A percentile compares a stretch with the other conserved stretches of the same genome.
Conservation (phyloP, 495 filamentous ascomycete species). For the Podospora tetraspora region DNA sequence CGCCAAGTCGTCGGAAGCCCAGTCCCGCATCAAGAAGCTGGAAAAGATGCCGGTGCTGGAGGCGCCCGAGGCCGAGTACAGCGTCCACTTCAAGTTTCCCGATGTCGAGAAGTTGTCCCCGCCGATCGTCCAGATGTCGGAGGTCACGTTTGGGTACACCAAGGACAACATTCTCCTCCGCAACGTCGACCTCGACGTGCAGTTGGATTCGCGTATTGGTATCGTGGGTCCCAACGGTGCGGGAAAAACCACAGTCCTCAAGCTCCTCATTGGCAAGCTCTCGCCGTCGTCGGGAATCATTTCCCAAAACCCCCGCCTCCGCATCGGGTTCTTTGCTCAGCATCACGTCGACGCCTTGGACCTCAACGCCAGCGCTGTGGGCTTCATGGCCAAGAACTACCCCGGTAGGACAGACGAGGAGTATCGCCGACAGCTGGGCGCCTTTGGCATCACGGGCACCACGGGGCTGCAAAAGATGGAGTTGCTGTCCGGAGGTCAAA, state of each 20-base stretch:
- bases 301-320: conserved; percentile 76
- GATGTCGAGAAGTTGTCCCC: conserved; percentile 97
- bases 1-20: conserved; percentile 96
- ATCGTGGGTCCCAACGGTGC: conserved; percentile 99
- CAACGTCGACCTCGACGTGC: conserved; percentile 90
- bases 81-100: conserved; percentile 94
- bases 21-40: conserved; percentile 97
- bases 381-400: conserved; percentile 91
- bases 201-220: conserved; percentile 95
- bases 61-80: conserved; percentile 88
- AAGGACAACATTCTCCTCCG: conserved; percentile 72
- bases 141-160: conserved; percentile 86
- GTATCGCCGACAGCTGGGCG: conserved; percentile 90
- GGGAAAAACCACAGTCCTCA: conserved; percentile 94
- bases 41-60: conserved; percentile 93
- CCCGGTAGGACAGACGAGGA: conserved; percentile 92
- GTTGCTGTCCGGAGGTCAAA: conserved; percentile 92
- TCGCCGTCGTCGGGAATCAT: conserved; percentile 73
- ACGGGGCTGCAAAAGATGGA: conserved; percentile 97
- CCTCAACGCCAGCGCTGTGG: conserved; percentile 77
- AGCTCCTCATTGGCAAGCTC: conserved; percentile 86
- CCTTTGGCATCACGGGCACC: conserved; percentile 97
- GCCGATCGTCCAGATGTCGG: conserved; percentile 95
- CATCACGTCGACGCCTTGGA: conserved; percentile 98
- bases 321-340: conserved; percentile 95